phyloP scores from a whole-genome alignment of 352 stramenopile species.

The Elongisporangium undulatum region DNA sequence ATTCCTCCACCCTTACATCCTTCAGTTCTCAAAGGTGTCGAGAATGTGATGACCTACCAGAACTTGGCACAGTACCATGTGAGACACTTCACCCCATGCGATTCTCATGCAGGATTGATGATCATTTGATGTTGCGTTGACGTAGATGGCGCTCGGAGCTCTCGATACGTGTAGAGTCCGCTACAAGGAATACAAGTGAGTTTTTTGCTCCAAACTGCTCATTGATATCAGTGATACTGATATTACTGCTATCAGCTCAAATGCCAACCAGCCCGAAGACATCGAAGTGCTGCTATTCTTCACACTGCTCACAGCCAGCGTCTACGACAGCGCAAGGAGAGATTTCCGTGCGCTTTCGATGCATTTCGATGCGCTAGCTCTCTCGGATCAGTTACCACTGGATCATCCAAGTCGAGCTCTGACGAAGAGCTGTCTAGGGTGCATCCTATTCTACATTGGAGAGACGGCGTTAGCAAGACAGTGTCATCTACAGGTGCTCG shows the following conservation, averaged over 20 bases:
- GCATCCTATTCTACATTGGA: constrained; percentile 49
- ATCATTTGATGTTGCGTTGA: not conserved
- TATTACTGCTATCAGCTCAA: not conserved
- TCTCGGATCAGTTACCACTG: constrained; percentile 23
- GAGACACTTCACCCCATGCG: not conserved
- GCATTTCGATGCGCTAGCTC: constrained; percentile 49
- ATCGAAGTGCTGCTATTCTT: constrained; percentile 52
- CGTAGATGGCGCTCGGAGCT: constrained; percentile 52
- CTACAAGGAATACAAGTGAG: constrained; percentile 32
- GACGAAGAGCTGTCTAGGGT: constrained; percentile 45
- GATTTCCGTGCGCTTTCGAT: constrained; percentile 43
- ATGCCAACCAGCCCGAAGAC: constrained; percentile 6
- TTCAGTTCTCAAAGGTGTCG: constrained; percentile 39
- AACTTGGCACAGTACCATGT: constrained; percentile 63
- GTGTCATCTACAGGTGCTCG: constrained; percentile 52
- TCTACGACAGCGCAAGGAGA: constrained; percentile 48
- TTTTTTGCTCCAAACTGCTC: not conserved
- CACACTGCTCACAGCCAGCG: constrained; percentile 34
- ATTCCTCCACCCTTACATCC: constrained; percentile 34
- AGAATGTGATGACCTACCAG: constrained; percentile 58
- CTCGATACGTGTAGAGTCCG: constrained; percentile 36
- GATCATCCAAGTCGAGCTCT: constrained; percentile 31
- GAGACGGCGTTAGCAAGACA: constrained; percentile 42
- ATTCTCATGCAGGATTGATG: no score
- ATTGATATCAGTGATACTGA: constrained; percentile 1